These are phyloP conservation scores for Panicum virgatum DNA, from an alignment of 202 grass and related monocot species.

Conservation along the genomic window DNA sequence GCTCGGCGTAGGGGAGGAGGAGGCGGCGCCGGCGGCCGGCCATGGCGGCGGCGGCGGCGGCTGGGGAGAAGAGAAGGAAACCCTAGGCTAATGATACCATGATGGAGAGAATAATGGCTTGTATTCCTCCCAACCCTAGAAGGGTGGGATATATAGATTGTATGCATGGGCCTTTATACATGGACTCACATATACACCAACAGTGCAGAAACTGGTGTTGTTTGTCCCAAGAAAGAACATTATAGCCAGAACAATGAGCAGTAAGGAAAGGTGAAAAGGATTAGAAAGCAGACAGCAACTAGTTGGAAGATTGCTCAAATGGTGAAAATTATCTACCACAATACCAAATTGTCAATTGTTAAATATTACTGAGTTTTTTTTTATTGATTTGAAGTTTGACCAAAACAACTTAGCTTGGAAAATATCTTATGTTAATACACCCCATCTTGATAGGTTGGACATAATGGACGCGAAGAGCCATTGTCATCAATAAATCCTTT, in stretches of 20 bases:
- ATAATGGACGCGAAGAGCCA: neutral
- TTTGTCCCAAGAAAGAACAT: conserved; percentile 4
- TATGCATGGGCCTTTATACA: no score
- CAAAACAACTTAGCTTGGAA: conserved; percentile 22
- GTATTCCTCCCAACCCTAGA: no score
- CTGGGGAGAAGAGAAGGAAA: no score
- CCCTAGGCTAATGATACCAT: no score
- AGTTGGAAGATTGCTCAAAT: conserved; percentile 19
- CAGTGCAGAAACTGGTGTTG: conserved; percentile 7
- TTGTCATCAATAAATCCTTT: neutral
- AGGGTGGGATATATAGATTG: no score
- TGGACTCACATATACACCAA: no score
- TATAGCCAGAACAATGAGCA: conserved; percentile 17
- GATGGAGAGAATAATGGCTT: no score
- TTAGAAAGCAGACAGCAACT: neutral
- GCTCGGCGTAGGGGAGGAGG: no score
- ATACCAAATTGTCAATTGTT: neutral
- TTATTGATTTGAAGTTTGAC: neutral
- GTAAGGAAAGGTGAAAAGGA: neutral
- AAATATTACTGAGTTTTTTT: neutral
- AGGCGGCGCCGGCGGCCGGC: no score
- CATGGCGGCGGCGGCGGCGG: no score
- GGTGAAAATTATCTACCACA: conserved; percentile 27
- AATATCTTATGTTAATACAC: conserved; percentile 16
- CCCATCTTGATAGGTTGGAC: conserved; percentile 19